Evolutionary conservation across 2,329 filamentous ascomycete species (phyloP).

Genomic region (Alternaria gansuensis): DNA sequence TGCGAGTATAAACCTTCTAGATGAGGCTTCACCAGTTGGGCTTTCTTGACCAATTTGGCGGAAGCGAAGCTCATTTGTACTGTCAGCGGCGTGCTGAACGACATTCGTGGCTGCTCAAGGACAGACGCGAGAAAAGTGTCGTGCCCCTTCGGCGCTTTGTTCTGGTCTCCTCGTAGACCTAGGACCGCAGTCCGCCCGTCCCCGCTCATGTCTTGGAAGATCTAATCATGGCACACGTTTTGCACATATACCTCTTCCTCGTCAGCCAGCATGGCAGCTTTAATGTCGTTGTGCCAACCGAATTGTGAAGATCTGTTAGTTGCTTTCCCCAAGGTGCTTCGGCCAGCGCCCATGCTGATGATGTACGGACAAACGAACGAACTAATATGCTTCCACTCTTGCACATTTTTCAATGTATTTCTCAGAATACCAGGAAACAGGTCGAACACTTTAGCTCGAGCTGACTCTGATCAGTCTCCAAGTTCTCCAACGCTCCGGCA

Average conservation of each 20-base stretch:
- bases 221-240: constrained; percentile 65
- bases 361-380: background rate
- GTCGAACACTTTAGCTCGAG: constrained; percentile 1
- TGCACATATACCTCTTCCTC: constrained; percentile 52
- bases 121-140: constrained; percentile 47
- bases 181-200: constrained; percentile 65
- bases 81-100: constrained; percentile 8
- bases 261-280: background rate
- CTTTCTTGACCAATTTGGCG: background rate
- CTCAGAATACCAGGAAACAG: constrained; percentile 61
- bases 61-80: background rate
- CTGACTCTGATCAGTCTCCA: background rate
- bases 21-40: background rate
- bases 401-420: constrained; percentile 59
- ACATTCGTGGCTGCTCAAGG: constrained; percentile 34
- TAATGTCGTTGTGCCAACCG: background rate
- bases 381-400: constrained; percentile 58
- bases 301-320: constrained; percentile 3
- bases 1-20: background rate
- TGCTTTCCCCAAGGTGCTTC: constrained; percentile 1
- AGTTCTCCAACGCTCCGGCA: background rate
- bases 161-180: constrained; percentile 44
- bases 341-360: background rate
- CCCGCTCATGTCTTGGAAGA: constrained; percentile 62
- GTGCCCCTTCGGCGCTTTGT: constrained; percentile 20